Conservation (phyloP, 352 stramenopile genomes). For the Aphanomyces stellatus region DNA sequence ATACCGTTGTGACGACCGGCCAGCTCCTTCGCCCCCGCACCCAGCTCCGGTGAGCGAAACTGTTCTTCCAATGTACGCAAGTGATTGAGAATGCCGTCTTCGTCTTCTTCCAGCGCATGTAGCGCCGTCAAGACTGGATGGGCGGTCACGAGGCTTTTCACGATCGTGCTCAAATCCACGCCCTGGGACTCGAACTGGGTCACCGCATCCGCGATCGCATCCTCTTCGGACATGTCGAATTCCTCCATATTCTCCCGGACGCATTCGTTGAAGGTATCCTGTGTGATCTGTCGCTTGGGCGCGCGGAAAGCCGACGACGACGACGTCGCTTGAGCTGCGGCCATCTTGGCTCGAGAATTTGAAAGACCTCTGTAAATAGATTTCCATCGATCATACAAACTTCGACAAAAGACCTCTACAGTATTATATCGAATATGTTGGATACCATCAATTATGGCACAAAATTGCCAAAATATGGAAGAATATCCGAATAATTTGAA, state of each 20-base stretch:
- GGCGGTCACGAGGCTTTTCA: constrained; percentile 34
- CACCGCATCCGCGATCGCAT: constrained; percentile 68
- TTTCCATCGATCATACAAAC: too few relatives aligned
- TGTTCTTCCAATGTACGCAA: background rate
- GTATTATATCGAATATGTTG: too few relatives aligned
- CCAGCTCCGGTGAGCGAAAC: background rate
- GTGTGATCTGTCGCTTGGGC: constrained; percentile 61
- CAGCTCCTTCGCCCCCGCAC: constrained; percentile 38
- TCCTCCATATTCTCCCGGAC: constrained; percentile 86
- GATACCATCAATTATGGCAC: too few relatives aligned
- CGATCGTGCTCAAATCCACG: constrained; percentile 79
- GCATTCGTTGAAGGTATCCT: constrained; percentile 86
- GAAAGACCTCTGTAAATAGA: too few relatives aligned
- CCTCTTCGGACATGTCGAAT: constrained; percentile 79
- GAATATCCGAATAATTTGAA: too few relatives aligned
- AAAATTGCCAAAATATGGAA: too few relatives aligned
- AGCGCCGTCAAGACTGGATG: constrained; percentile 7
- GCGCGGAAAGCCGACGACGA: background rate
- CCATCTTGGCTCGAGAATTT: background rate
- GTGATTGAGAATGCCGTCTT: background rate
- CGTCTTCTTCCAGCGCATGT: background rate
- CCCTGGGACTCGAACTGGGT: constrained; percentile 82
- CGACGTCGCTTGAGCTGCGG: background rate
- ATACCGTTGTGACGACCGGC: constrained; percentile 49
- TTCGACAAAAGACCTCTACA: too few relatives aligned